A percentile compares a stretch with the other conserved stretches of the same genome.
These are phyloP conservation scores for Candida yuanshanica DNA, from an alignment of 805 yeast genomes.

Conservation along the genomic window DNA sequence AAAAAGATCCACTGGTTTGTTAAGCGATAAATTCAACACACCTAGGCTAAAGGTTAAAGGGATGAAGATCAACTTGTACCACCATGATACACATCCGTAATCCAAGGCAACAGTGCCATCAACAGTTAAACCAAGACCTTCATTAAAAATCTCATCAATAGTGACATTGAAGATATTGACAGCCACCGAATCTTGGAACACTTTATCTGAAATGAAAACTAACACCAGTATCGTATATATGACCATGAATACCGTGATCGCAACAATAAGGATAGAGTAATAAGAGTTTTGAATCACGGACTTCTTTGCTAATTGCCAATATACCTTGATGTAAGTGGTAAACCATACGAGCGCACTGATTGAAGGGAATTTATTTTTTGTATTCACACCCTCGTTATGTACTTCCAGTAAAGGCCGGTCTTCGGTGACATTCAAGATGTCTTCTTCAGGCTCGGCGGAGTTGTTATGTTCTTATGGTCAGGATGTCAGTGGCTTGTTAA, in stretches of 20 bases:
- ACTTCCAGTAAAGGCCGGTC: not conserved
- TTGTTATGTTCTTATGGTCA: not conserved
- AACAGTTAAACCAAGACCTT: constrained; percentile 12
- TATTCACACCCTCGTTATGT: not conserved
- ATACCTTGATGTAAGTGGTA: not conserved
- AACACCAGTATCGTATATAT: not conserved
- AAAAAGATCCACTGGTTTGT: constrained; percentile 9
- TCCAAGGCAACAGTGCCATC: constrained; percentile 12
- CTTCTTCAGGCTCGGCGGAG: not conserved
- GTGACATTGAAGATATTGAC: constrained; percentile 6
- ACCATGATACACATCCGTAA: constrained; percentile 11
- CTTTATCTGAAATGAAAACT: constrained; percentile 3
- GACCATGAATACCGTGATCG: not conserved
- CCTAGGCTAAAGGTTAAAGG: constrained; percentile 7
- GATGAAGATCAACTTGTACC: constrained; percentile 5
- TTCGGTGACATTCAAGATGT: not conserved
- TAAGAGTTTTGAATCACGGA: not conserved
- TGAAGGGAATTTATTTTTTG: not conserved
- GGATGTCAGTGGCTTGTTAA: too few relatives aligned
- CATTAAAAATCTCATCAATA: constrained; percentile 8
- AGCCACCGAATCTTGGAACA: constrained; percentile 4
- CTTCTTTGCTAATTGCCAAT: not conserved
- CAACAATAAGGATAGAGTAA: not conserved
- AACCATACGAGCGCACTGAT: not conserved
- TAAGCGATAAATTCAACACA: constrained; percentile 1